Conservation (phyloP, 805 yeast genomes). For the Zygosaccharomyces pseudorouxii region DNA sequence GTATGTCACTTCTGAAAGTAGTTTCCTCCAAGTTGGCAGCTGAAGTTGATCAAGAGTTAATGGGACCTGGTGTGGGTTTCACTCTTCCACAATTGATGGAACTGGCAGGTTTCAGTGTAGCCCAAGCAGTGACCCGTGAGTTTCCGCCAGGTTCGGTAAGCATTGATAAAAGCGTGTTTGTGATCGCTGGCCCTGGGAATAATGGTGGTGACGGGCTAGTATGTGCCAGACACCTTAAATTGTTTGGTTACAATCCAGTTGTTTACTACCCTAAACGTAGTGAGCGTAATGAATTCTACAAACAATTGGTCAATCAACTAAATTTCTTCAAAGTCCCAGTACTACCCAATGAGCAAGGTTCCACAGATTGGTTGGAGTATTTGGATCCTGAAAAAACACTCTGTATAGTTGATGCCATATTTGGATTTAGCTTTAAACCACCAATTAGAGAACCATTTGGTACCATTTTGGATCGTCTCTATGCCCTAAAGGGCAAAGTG, state of each 20-base stretch:
- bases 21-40: constrained; percentile 58
- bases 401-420: constrained; percentile 71
- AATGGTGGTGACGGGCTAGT: constrained; percentile 96
- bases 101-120: constrained; percentile 91
- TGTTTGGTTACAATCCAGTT: constrained; percentile 73
- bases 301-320: constrained; percentile 62
- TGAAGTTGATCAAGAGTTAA: constrained; percentile 74
- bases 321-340: constrained; percentile 58
- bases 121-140: constrained; percentile 69
- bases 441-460: constrained; percentile 80
- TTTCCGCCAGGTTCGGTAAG: constrained; percentile 47
- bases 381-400: constrained; percentile 37
- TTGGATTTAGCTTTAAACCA: constrained; percentile 91
- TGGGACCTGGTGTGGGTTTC: constrained; percentile 62
- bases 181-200: constrained; percentile 93
- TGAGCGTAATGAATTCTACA: constrained; percentile 52
- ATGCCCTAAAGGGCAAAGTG: constrained; percentile 31
- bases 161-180: constrained; percentile 45
- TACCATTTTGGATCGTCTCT: constrained; percentile 40
- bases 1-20: constrained; percentile 36
- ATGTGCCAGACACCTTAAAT: constrained; percentile 82
- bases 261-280: constrained; percentile 73
- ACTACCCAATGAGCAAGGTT: constrained; percentile 38
- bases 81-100: constrained; percentile 61
- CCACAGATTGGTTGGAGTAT: constrained; percentile 21